These are phyloP conservation scores for Coemansia sp. DNA, from an alignment of 371 early-diverging fungal species.

Conservation along the genomic window DNA sequence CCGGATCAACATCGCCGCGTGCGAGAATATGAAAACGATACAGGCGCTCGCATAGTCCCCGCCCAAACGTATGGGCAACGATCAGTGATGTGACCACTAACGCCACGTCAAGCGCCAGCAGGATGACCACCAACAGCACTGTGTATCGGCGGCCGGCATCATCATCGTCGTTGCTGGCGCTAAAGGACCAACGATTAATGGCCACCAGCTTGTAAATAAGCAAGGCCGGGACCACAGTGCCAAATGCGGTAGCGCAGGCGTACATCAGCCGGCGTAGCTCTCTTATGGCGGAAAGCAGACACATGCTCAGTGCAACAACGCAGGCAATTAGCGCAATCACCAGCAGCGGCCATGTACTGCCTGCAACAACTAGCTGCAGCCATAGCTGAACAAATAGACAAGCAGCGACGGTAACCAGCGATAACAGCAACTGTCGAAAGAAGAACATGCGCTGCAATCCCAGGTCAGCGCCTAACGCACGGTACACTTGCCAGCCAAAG, in stretches of 20 bases:
- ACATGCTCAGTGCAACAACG: conserved; percentile 14
- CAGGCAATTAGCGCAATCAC: conserved; percentile 6
- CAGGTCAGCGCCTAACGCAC: conserved; percentile 52
- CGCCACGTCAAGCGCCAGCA: conserved; percentile 19
- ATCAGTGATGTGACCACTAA: conserved; percentile 7
- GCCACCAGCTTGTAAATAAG: conserved; percentile 34
- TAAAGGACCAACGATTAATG: conserved; percentile 7
- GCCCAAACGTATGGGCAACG: conserved; percentile 23
- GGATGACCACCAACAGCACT: conserved; percentile 13
- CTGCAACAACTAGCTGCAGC: conserved; percentile 39
- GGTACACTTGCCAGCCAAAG: conserved; percentile 57
- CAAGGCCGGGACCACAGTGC: conserved; percentile 9
- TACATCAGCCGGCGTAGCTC: conserved; percentile 45
- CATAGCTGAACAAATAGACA: conserved; percentile 43
- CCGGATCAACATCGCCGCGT: conserved; percentile 21
- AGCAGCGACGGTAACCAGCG: conserved; percentile 26
- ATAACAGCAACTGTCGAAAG: conserved; percentile 33
- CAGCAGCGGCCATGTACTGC: conserved; percentile 12
- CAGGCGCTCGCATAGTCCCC: conserved; percentile 27
- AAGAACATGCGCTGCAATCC: conserved; percentile 44
- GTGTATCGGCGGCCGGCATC: conserved; percentile 16
- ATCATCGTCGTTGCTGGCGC: background rate
- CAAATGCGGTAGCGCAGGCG: conserved; percentile 13
- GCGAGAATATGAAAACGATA: conserved; percentile 29
- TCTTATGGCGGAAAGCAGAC: conserved; percentile 23